These are phyloP conservation scores for Ogataea neopini DNA, from an alignment of 805 yeast species.

Conservation along the genomic window DNA sequence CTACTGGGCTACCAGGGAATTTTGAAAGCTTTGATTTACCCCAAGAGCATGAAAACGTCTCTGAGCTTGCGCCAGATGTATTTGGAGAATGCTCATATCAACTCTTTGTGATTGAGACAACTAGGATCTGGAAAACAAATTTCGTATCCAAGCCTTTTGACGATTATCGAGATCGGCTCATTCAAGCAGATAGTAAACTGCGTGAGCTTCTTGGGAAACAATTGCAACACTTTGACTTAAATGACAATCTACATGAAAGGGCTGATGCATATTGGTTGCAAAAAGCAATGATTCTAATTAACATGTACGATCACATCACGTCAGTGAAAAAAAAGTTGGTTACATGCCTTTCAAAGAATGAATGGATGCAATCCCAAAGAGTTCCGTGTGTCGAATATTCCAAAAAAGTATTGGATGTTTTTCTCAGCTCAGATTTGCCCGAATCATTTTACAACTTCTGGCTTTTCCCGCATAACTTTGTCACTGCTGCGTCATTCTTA, in stretches of 20 bases:
- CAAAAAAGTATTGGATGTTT: neutral
- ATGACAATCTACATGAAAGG: neutral
- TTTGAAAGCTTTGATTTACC: constrained; percentile 1
- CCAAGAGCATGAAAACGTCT: neutral
- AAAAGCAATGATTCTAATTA: neutral
- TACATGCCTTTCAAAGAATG: neutral
- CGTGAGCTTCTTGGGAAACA: neutral
- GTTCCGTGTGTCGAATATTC: neutral
- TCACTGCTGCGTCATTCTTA: constrained; percentile 4
- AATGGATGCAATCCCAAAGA: constrained; percentile 2
- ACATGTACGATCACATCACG: constrained; percentile 1
- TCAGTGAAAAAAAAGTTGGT: constrained; percentile 1
- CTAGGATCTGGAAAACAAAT: neutral
- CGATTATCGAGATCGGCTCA: neutral
- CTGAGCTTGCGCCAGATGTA: neutral
- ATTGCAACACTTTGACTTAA: neutral
- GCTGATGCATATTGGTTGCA: constrained; percentile 7
- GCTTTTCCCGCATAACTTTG: constrained; percentile 5
- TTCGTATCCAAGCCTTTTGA: neutral
- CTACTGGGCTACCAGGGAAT: constrained; percentile 3
- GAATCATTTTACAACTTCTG: constrained; percentile 6
- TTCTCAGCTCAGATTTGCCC: constrained; percentile 1
- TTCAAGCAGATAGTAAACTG: neutral
- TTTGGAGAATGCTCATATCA: constrained; percentile 6
- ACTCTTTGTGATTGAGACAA: neutral